Evolutionary conservation across 257 asterid species (phyloP).

Genomic region (Fraxinus cuspidata): DNA sequence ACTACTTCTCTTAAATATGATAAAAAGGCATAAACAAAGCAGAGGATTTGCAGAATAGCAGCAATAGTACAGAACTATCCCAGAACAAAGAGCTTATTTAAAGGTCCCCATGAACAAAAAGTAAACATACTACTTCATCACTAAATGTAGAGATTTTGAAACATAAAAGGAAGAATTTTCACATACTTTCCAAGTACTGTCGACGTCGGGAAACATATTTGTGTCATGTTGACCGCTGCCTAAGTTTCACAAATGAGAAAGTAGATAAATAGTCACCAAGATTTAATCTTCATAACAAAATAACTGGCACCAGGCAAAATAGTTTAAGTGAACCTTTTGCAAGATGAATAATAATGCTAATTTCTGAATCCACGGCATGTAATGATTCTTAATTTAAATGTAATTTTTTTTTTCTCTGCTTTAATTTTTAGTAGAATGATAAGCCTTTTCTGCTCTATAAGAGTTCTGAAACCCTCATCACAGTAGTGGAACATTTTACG

Average conservation of each 20-base stretch:
- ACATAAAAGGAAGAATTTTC: background rate
- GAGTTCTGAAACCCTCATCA: background rate
- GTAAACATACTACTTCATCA: background rate
- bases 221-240: constrained; percentile 74
- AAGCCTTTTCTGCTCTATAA: background rate
- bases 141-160: background rate
- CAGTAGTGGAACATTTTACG: background rate
- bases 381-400: background rate
- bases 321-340: background rate
- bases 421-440: background rate
- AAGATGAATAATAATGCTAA: background rate
- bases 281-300: background rate
- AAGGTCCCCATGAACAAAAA: background rate
- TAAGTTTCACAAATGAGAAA: constrained; percentile 28
- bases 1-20: background rate
- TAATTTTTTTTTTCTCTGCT: background rate
- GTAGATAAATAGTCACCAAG: constrained; percentile 8
- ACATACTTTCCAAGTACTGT: constrained; percentile 69
- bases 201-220: constrained; percentile 81
- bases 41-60: background rate
- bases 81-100: background rate
- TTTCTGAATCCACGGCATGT: background rate
- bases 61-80: background rate
- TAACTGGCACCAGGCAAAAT: background rate
- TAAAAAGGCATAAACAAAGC: background rate